Conservation (phyloP, 163 green algal species). For the Scenedesmus sp. region DNA sequence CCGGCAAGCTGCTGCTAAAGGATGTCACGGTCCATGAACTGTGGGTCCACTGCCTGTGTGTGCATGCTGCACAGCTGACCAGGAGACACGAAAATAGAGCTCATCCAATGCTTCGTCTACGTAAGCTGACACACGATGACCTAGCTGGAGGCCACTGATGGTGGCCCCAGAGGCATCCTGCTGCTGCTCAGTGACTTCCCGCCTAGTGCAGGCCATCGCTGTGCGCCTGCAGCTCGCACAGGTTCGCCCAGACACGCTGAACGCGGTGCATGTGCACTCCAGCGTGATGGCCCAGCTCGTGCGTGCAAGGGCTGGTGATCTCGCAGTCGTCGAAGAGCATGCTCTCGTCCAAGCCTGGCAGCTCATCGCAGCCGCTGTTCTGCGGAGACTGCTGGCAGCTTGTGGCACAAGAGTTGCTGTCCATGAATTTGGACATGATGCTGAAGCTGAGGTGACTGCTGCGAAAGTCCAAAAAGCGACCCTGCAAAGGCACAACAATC, state of each 20-base stretch:
- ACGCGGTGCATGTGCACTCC: background rate
- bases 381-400: background rate
- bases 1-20: background rate
- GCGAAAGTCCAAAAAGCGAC: background rate
- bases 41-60: background rate
- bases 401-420: background rate
- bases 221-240: background rate
- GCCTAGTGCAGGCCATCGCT: background rate
- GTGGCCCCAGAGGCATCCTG: background rate
- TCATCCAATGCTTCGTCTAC: background rate
- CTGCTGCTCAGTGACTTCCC: background rate
- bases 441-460: background rate
- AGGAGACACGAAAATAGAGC: background rate
- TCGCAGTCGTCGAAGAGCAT: background rate
- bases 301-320: background rate
- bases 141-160: background rate
- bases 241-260: background rate
- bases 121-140: background rate
- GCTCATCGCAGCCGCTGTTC: background rate
- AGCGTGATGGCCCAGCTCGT: background rate
- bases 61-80: background rate
- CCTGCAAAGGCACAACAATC: background rate
- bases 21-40: background rate
- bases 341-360: conserved; percentile 1
- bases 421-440: background rate